Conservation (phyloP, 2,329 filamentous ascomycete genomes). For the Xylaria sp. region DNA sequence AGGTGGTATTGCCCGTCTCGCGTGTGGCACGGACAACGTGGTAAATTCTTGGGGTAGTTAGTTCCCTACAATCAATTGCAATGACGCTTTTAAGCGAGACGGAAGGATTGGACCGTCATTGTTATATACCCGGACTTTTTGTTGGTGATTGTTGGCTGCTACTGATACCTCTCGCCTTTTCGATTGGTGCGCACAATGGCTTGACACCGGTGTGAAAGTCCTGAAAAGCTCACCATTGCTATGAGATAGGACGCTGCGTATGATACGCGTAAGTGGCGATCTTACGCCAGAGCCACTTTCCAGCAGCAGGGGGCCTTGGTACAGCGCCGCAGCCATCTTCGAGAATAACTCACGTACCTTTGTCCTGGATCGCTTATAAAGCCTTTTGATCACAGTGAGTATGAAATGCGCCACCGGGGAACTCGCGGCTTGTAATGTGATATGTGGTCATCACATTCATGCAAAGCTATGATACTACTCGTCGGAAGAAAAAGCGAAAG, state of each 20-base stretch:
- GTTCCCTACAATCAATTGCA: not conserved
- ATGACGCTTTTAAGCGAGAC: slow-evolving; percentile 9
- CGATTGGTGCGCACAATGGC: slow-evolving; percentile 5
- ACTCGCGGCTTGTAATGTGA: slow-evolving; percentile 16
- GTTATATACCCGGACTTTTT: slow-evolving; percentile 4
- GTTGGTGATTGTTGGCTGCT: slow-evolving; percentile 23
- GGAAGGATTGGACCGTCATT: slow-evolving; percentile 16
- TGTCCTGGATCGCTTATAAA: slow-evolving; percentile 23
- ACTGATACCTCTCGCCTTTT: slow-evolving; percentile 1
- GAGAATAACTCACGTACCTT: slow-evolving; percentile 24
- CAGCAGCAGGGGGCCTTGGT: slow-evolving; percentile 11
- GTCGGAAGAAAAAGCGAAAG: slow-evolving; percentile 14
- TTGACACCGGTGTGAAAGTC: slow-evolving; percentile 6
- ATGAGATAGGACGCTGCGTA: not conserved
- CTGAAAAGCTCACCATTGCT: slow-evolving; percentile 8
- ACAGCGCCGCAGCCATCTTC: not conserved
- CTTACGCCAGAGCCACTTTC: slow-evolving; percentile 25
- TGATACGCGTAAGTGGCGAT: slow-evolving; percentile 28
- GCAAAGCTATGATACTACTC: slow-evolving; percentile 3
- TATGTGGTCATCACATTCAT: slow-evolving; percentile 28
- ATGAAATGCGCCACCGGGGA: slow-evolving; percentile 27
- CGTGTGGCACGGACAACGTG: slow-evolving; percentile 30
- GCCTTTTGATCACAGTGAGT: slow-evolving; percentile 7
- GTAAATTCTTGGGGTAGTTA: slow-evolving; percentile 28
- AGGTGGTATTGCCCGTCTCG: slow-evolving; percentile 26